These are phyloP conservation scores for Eucalyptus fibrosa DNA, from an alignment of 345 rosid species.

Conservation along the genomic window DNA sequence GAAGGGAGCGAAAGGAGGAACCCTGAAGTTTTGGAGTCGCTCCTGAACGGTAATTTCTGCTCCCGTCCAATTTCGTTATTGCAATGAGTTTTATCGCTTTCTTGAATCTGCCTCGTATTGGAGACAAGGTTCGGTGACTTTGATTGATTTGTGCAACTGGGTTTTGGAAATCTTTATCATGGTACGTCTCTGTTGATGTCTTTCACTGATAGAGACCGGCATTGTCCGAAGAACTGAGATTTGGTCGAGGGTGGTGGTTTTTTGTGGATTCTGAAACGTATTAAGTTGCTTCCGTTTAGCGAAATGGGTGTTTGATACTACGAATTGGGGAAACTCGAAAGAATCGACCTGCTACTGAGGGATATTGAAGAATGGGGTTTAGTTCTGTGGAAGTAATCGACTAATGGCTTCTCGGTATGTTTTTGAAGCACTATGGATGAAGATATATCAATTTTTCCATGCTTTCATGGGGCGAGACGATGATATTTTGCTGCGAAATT, in stretches of 20 bases:
- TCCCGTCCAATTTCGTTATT: background rate
- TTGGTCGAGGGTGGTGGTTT: background rate
- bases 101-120: background rate
- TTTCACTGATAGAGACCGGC: background rate
- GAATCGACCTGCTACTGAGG: background rate
- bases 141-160: background rate
- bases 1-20: background rate
- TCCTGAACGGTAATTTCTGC: background rate
- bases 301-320: background rate
- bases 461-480: background rate
- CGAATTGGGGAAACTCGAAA: background rate
- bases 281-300: background rate
- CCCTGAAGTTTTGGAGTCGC: background rate
- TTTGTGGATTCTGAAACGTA: background rate
- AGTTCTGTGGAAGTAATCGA: background rate
- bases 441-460: background rate
- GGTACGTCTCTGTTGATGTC: background rate
- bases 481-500: background rate
- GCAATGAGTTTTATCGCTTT: background rate
- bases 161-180: background rate
- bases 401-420: background rate
- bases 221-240: background rate
- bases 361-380: background rate
- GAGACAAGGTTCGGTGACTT: background rate
- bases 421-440: background rate